A percentile compares a stretch with the other conserved stretches of the same genome.
Evolutionary conservation across 2,329 filamentous ascomycete species (phyloP).

Genomic region (Chaetomium strumarium): DNA sequence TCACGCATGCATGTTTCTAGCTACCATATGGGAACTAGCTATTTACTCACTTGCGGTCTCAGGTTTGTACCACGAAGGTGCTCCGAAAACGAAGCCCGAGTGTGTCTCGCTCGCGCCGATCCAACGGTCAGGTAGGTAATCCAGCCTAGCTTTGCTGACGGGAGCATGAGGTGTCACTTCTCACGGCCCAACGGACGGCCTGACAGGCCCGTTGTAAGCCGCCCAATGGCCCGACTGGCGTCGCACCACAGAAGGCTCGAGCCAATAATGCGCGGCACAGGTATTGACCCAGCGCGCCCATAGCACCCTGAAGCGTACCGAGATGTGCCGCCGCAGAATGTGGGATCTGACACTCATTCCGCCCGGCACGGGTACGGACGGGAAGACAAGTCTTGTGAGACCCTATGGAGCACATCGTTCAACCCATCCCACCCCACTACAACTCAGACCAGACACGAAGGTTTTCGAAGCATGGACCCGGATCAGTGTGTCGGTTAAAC

Average conservation of each 20-base stretch:
- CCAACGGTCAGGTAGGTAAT: constrained; percentile 11
- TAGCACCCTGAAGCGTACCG: constrained; percentile 13
- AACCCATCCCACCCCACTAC: not conserved
- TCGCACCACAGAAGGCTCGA: constrained; percentile 11
- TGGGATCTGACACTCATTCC: constrained; percentile 23
- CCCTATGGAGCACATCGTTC: constrained; percentile 11
- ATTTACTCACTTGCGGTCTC: too few relatives aligned
- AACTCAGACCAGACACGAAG: not conserved
- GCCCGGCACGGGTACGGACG: constrained; percentile 16
- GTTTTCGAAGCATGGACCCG: not conserved
- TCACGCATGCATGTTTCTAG: too few relatives aligned
- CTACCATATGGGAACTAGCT: too few relatives aligned
- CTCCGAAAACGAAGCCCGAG: not conserved
- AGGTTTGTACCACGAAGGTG: not conserved
- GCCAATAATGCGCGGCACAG: constrained; percentile 12
- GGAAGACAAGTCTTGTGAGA: constrained; percentile 19
- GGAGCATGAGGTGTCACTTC: constrained; percentile 3
- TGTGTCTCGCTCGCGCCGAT: not conserved
- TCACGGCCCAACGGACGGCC: constrained; percentile 16
- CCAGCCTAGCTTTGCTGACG: not conserved
- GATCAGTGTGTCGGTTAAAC: constrained; percentile 1
- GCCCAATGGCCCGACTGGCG: constrained; percentile 11
- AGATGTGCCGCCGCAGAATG: constrained; percentile 17
- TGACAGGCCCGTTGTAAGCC: constrained; percentile 11
- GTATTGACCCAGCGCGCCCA: constrained; percentile 14